A percentile compares a stretch with the other conserved stretches of the same genome.
phyloP scores from a whole-genome alignment of 306 rosid genomes.

The Mimosa bimucronata region DNA sequence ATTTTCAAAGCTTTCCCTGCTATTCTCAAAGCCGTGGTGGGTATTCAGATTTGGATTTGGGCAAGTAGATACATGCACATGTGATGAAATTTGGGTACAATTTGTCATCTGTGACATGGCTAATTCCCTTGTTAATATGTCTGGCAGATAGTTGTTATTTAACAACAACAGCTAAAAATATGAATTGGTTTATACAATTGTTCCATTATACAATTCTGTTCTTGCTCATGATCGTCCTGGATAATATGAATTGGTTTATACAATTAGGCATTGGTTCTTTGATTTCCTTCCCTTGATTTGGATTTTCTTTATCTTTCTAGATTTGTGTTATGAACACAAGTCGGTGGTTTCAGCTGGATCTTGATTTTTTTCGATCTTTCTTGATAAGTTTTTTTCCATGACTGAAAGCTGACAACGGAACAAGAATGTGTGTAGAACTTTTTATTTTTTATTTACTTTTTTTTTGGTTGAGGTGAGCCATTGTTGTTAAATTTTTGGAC shows the following conservation, averaged over 20 bases:
- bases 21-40: conserved; percentile 59
- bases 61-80: conserved; percentile 66
- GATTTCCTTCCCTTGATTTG: not conserved
- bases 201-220: too few relatives aligned
- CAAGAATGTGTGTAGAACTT: not conserved
- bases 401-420: not conserved
- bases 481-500: not conserved
- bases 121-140: conserved; percentile 70
- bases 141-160: too few relatives aligned
- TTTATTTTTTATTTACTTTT: too few relatives aligned
- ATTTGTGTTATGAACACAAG: not conserved
- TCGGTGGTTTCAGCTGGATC: not conserved
- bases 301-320: not conserved
- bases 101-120: conserved; percentile 54
- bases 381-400: not conserved
- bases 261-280: not conserved
- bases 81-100: conserved; percentile 63
- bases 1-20: conserved; percentile 89
- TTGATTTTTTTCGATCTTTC: not conserved
- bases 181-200: too few relatives aligned
- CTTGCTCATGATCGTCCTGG: too few relatives aligned
- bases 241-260: not conserved
- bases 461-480: not conserved
- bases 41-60: conserved; percentile 60
- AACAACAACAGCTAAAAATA: too few relatives aligned